phyloP scores from a whole-genome alignment of 1,284 basidiomycete genomes.

The Entoloma clypeatum region DNA sequence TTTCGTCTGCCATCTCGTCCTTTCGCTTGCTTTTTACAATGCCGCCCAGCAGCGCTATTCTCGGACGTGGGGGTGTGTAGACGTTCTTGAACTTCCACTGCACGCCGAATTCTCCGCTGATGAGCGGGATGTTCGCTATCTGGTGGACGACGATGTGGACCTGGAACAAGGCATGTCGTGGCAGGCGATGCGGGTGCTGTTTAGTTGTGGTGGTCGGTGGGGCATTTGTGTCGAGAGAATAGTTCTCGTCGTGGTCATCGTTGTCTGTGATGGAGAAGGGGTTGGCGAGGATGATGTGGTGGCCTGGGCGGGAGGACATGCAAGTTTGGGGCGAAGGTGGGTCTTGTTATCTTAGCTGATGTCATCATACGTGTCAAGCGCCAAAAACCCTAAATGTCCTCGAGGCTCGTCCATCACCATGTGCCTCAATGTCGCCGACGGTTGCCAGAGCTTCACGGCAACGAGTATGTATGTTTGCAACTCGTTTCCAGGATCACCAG shows the following conservation, averaged over 20 bases:
- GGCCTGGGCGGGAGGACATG: not conserved
- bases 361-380: too few relatives aligned
- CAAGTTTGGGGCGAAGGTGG: too few relatives aligned
- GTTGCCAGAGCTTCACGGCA: too few relatives aligned
- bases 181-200: conserved; percentile 51
- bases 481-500: too few relatives aligned
- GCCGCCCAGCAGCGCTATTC: conserved; percentile 23
- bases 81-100: conserved; percentile 75
- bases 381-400: too few relatives aligned
- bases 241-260: conserved; percentile 14
- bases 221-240: conserved; percentile 11
- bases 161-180: conserved; percentile 63
- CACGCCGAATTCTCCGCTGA: conserved; percentile 70
- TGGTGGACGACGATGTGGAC: conserved; percentile 67
- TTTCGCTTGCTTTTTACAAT: conserved; percentile 28
- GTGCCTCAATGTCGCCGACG: too few relatives aligned
- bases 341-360: too few relatives aligned
- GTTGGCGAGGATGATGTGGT: conserved; percentile 22
- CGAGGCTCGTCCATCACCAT: too few relatives aligned
- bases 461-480: too few relatives aligned
- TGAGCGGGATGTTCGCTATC: conserved; percentile 71
- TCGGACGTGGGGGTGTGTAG: conserved; percentile 37
- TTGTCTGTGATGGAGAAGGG: conserved; percentile 21
- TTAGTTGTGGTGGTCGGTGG: conserved; percentile 15
- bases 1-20: conserved; percentile 26